Evolutionary conservation across 495 filamentous ascomycete species (phyloP).

Genomic region (Penicillium daleae): DNA sequence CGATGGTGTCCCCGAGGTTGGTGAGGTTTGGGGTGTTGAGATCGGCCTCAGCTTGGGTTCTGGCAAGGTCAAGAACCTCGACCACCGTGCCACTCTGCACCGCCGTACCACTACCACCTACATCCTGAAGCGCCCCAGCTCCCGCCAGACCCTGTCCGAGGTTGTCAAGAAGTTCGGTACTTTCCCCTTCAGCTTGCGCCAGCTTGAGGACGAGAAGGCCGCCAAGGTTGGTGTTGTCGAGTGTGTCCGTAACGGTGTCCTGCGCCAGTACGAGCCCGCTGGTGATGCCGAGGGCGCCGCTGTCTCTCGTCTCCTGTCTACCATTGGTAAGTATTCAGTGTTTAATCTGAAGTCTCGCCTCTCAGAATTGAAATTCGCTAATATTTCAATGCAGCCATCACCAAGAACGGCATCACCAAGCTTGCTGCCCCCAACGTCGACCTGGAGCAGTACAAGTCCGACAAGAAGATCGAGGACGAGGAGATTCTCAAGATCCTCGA

Average conservation of each 20-base stretch:
- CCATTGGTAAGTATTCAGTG: conserved; percentile 71
- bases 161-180: conserved; percentile 94
- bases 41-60: conserved; percentile 86
- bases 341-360: not conserved
- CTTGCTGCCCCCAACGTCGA: conserved; percentile 75
- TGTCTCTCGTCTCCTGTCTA: conserved; percentile 85
- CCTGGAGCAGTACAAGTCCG: conserved; percentile 78
- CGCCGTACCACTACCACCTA: conserved; percentile 90
- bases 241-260: conserved; percentile 86
- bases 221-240: conserved; percentile 96
- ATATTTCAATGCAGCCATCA: conserved; percentile 69
- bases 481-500: conserved; percentile 92
- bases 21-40: conserved; percentile 98
- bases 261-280: conserved; percentile 93
- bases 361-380: conserved; percentile 6
- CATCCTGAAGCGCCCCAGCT: conserved; percentile 87
- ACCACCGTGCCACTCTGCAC: conserved; percentile 87
- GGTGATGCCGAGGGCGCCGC: conserved; percentile 85
- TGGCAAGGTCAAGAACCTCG: conserved; percentile 90
- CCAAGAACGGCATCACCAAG: conserved; percentile 92
- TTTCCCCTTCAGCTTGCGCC: conserved; percentile 96
- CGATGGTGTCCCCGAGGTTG: conserved; percentile 86
- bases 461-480: conserved; percentile 97
- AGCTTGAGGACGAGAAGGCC: conserved; percentile 94
- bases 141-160: conserved; percentile 86